phyloP scores from a whole-genome alignment of 129 eudicot species.

The Silybum marianum region DNA sequence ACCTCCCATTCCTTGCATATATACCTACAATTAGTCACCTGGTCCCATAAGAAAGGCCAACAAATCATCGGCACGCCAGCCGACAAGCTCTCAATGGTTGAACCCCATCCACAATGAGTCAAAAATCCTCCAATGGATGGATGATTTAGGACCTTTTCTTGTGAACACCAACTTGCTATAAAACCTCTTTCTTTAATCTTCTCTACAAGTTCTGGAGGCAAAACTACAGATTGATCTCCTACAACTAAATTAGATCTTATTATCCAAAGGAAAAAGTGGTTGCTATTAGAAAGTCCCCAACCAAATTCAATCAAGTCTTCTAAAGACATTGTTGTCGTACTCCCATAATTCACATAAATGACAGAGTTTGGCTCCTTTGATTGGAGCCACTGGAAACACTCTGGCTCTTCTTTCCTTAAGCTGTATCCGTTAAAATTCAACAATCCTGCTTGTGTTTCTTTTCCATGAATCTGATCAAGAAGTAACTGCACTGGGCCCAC shows the following conservation, averaged over 20 bases:
- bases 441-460: background rate
- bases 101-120: constrained; percentile 9
- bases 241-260: background rate
- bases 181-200: constrained; percentile 3
- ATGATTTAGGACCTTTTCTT: too few species aligned
- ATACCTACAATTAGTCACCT: background rate
- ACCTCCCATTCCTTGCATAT: too few species aligned
- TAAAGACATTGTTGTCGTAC: background rate
- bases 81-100: background rate
- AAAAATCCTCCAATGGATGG: constrained; percentile 10
- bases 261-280: constrained; percentile 11
- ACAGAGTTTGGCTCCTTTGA: constrained; percentile 7
- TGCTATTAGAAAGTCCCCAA: constrained; percentile 10
- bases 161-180: constrained; percentile 3
- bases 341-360: constrained; percentile 9
- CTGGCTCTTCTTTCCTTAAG: background rate
- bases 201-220: constrained; percentile 16
- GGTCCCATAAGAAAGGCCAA: constrained; percentile 12
- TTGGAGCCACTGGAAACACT: constrained; percentile 2
- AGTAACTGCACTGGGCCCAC: too few species aligned
- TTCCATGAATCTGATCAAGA: background rate
- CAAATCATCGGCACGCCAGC: constrained; percentile 10
- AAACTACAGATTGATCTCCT: background rate
- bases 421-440: background rate
- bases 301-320: background rate